Percentiles rank a stretch among this genome's conserved stretches.
phyloP scores from a whole-genome alignment of 2,329 filamentous ascomycete species.

The Aaosphaeria arxii region DNA sequence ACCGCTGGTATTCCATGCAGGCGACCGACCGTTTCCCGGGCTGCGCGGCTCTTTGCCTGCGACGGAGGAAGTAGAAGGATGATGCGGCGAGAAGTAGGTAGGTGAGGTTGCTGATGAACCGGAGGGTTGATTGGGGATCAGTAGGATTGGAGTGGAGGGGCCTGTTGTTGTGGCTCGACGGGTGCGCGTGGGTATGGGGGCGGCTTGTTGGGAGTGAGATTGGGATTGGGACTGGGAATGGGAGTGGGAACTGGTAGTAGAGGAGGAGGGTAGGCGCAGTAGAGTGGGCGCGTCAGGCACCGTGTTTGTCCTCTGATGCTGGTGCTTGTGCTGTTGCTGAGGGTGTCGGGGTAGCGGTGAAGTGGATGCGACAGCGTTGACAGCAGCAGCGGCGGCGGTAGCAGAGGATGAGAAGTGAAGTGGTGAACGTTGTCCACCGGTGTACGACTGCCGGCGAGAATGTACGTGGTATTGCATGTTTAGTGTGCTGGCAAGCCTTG shows the following conservation, averaged over 20 bases:
- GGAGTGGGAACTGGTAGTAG: conserved; percentile 3
- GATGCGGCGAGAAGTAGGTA: conserved; percentile 33
- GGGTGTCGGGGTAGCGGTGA: conserved; percentile 4
- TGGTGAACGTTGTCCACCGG: too few relatives aligned
- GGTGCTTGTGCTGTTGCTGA: conserved; percentile 10
- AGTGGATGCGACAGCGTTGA: background rate
- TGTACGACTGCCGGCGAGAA: too few relatives aligned
- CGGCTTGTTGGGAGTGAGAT: conserved; percentile 18
- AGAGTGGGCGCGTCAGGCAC: conserved; percentile 21
- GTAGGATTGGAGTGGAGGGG: conserved; percentile 21
- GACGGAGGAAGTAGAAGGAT: conserved; percentile 7
- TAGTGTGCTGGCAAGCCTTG: too few relatives aligned
- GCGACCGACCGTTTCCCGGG: conserved; percentile 37
- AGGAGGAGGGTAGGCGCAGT: conserved; percentile 30
- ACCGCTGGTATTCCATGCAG: conserved; percentile 45
- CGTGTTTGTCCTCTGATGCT: conserved; percentile 18
- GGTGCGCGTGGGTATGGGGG: background rate
- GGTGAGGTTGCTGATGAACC: conserved; percentile 16
- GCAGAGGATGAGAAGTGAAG: too few relatives aligned
- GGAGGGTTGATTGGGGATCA: conserved; percentile 16
- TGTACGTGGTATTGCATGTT: too few relatives aligned
- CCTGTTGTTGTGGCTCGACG: conserved; percentile 9
- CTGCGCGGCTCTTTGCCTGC: conserved; percentile 28
- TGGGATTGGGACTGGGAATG: conserved; percentile 7
- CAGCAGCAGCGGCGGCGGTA: too few relatives aligned